These are phyloP conservation scores for Orbilia brochopaga DNA, from an alignment of 2,329 filamentous ascomycete species.

Conservation along the genomic window DNA sequence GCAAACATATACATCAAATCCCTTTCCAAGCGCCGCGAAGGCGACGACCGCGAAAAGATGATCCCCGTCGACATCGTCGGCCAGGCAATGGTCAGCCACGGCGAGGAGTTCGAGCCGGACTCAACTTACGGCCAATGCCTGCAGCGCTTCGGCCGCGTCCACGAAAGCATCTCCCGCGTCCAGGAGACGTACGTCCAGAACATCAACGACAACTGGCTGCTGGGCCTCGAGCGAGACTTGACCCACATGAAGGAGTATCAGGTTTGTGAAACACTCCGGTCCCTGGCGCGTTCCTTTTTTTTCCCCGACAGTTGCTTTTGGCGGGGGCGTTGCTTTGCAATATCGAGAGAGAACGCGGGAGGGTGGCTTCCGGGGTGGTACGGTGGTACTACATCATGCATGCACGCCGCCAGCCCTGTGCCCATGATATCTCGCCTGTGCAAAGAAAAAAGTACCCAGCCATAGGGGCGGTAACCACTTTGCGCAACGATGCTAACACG, in stretches of 20 bases:
- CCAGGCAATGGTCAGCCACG: constrained; percentile 82
- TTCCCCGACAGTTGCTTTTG: not conserved
- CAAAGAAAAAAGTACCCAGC: too few species aligned
- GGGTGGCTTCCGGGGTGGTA: not conserved
- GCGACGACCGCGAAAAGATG: constrained; percentile 85
- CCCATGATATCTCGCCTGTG: too few species aligned
- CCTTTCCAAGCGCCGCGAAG: constrained; percentile 80
- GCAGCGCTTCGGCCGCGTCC: constrained; percentile 79
- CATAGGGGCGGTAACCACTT: constrained; percentile 12
- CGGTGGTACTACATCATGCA: not conserved
- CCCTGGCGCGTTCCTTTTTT: constrained; percentile 3
- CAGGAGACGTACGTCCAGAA: constrained; percentile 82
- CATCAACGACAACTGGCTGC: constrained; percentile 82
- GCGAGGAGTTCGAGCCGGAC: constrained; percentile 88
- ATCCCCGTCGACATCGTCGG: constrained; percentile 80
- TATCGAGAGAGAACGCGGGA: not conserved
- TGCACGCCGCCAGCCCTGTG: constrained; percentile 19
- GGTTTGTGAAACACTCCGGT: constrained; percentile 62
- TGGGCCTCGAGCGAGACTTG: constrained; percentile 85
- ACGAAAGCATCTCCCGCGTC: constrained; percentile 82
- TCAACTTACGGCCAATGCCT: constrained; percentile 91
- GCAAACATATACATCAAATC: constrained; percentile 88
- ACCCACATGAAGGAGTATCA: constrained; percentile 98
- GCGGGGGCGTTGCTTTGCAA: not conserved
- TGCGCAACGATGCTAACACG: constrained; percentile 51